Evolutionary conservation across 495 filamentous ascomycete species (phyloP), one percentile per base, ranked within the genome.

Genomic region (Aspergillus taichungensis): DNA sequence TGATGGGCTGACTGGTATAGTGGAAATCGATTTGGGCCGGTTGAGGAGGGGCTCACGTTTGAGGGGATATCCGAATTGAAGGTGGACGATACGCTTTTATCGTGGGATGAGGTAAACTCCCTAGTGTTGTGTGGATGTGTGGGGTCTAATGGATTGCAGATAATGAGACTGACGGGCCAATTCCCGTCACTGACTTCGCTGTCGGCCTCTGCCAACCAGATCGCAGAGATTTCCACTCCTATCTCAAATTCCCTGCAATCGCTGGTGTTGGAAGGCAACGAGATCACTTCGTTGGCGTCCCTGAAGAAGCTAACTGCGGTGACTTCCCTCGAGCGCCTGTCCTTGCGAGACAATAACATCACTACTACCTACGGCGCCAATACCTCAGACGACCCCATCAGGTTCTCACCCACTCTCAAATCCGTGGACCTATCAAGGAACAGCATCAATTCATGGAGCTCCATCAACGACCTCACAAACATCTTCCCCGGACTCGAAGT

Each of bases 361-460:
- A 54, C 52, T 31, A 45, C 54, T 3, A 57, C 66, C 27, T 50
- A 43, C 31, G 41, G 43, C 12, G 13, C 42, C 34, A 37, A 10
- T 36, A 2, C 42, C 8, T 30, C 44, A 3, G 44, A 50, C 6
- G 10, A 38, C 10, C 40, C 43, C 8, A 34, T 72, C 55, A 58
- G 80, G 34, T 75, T 71, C 45, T 46, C 67, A 40, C 14, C 13
- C 13, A 61, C 61, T 2, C 55, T 80, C 18, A 53, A 66, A 31
- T 85, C 85, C 44, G 61, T 96, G 30, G 88, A 96, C 59, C 49
- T 95, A 5, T 88, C 88, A 12, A 83, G 84, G 65, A 95, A 95
- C 65, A 58, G 66, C 3, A 76, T 96, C 34, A 52, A 69, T n/a
- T 67, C 69, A 31, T 94, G 87, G 84, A 49, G 57, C 30, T 80